phyloP scores from a whole-genome alignment of 768 basidiomycete species.

The Saitozyma sp. region DNA sequence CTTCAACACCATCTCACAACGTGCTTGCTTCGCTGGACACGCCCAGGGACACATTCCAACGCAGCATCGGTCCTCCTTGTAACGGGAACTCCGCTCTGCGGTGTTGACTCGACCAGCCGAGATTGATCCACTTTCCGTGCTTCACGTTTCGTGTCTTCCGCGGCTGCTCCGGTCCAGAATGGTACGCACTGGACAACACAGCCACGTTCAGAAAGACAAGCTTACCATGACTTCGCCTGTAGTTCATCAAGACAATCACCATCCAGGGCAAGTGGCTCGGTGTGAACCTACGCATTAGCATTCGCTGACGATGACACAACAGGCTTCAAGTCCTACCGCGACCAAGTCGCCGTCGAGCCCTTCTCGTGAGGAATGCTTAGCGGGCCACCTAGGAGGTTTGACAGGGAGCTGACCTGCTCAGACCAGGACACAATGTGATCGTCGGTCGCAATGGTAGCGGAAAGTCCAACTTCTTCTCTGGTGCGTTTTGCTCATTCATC shows the following conservation, averaged over 20 bases:
- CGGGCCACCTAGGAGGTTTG: background rate
- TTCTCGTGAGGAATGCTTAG: constrained; percentile 60
- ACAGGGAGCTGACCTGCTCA: constrained; percentile 18
- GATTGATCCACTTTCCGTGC: no score
- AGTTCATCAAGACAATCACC: constrained; percentile 52
- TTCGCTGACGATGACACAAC: constrained; percentile 52
- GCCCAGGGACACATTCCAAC: no score
- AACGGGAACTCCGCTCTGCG: no score
- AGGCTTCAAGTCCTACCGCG: constrained; percentile 91
- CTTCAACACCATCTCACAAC: no score
- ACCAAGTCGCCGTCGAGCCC: constrained; percentile 70
- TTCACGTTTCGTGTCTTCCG: background rate
- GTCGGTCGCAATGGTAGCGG: constrained; percentile 97
- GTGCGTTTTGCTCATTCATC: constrained; percentile 55
- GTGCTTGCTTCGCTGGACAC: no score
- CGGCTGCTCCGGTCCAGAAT: background rate
- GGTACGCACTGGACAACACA: background rate
- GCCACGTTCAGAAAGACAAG: background rate
- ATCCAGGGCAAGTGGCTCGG: constrained; percentile 40
- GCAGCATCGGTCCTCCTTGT: no score
- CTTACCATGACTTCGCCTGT: background rate
- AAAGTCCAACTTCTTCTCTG: constrained; percentile 98
- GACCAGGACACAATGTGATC: constrained; percentile 87
- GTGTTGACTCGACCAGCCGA: no score
- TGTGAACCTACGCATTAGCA: background rate